Base-by-base conservation (phyloP, 2,329 filamentous ascomycete genomes). In the Alternaria burnsii region DNA sequence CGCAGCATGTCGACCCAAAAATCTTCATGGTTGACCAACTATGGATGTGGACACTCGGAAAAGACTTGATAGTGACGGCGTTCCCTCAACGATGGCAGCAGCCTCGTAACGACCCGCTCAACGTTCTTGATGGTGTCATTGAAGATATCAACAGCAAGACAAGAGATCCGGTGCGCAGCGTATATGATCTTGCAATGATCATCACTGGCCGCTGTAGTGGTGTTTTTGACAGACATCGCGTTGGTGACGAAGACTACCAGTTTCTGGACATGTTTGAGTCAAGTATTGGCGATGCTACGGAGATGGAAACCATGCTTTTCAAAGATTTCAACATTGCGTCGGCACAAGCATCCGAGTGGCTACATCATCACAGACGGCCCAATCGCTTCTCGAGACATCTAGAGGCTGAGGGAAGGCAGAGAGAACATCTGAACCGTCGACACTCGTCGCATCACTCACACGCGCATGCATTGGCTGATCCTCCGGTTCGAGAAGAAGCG, bases 11-110 rank as follows among this genome's bases (percentile, higher is more conserved):
- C 2, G 85, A 87, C 56, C 82, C 82, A 1, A 88, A 88, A 61
- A 84, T 89, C 3, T 88, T 88, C 71, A 89, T 89, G 87, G 88
- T 90, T 0, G 88, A 90, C 70, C 88, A 90, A 66, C 78, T 91
- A 2, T 90, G 88, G 88, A 83, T 90, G 71, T 89, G 87, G 85
- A 81, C 88, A 3, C 70, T 90, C 1, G 78, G 85, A 11, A 80
- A 80, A 71, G 87, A 88, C 58, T 76, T 89, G 16, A 83, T 90
- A 18, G 82, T 90, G 11, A 87, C 86, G 0, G 83, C 84, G 54
- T 88, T 88, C 58, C 85, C 86, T 2, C 83, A 87, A 62, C 78
- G 85, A 5, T 88, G 85, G 85, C 79, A 85, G 32, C 86, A 89
- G 70, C 86, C 86, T 0, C 85, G 84, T 52, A 86, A 87, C 53